Evolutionary conservation across 1,284 basidiomycete genomes (phyloP), one percentile per base, ranked within the genome.

Genomic region (Melampsora occidentalis): DNA sequence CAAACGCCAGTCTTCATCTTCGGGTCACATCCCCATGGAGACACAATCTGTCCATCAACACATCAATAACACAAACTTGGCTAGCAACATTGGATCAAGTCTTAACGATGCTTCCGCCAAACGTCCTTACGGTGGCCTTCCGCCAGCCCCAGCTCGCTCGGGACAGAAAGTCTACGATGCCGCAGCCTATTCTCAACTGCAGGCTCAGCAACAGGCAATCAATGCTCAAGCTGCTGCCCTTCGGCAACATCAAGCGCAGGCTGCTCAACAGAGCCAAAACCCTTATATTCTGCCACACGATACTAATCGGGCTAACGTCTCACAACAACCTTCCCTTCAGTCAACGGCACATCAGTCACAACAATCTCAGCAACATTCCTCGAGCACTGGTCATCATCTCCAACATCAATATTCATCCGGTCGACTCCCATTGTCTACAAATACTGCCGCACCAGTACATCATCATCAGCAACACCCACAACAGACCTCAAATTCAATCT

Each of bases 141-240:
- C 84, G 0, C 79, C 90, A 86, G 77, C 92, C 88, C 82, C 91
- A 86, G 67, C 92, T 89, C 82, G 84, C 81, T 77, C 79, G 5
- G 90, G 90, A 16, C 86, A 93, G 70, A 90, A 92, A 5, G 96
- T 92, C 82, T 91, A 92, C 80, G 95, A 97, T 83, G 94, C 95
- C 0, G 93, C 94, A 12, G 86, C 91, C 0, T 98, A 98, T 85
- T 94, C 94, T 80, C 94, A 97, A 79, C 95, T 96, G 81, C 87
- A 97, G 63, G 90, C 90, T 2, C 93, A 96, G 82, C 96, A 98
- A 81, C 95, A 98, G 84, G 91, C 90, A 22, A 94, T 93, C 83
- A 94, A 91, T 6, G 91, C 92, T 2, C 92, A 93, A 78, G 72
- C 72, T 33, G 57, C 61, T 25, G 69, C 78, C 18, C 59, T 78